These are phyloP conservation scores for Crithidia bombi DNA, from an alignment of 208 protist genomes.

Conservation along the genomic window DNA sequence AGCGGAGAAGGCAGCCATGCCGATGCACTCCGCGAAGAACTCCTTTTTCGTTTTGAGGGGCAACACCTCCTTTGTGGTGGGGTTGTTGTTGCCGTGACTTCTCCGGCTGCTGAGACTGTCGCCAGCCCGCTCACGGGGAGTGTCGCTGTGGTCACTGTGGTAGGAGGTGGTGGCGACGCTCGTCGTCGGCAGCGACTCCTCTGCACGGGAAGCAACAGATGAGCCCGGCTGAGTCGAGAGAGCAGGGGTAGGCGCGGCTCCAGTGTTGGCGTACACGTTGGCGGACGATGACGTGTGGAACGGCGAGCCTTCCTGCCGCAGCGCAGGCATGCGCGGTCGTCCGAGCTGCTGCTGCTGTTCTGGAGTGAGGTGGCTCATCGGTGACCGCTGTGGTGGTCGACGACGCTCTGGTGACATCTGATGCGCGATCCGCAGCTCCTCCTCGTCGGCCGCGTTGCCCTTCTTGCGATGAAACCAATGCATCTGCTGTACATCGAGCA, in stretches of 20 bases:
- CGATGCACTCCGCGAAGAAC: neutral
- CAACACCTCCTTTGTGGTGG: neutral
- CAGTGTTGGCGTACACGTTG: too few relatives aligned
- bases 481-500: slow-evolving; percentile 51
- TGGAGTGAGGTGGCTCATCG: slow-evolving; percentile 9
- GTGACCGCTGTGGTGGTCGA: neutral
- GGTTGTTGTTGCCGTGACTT: neutral
- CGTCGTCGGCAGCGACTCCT: neutral
- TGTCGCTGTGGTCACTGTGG: neutral
- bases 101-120: neutral
- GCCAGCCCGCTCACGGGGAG: neutral
- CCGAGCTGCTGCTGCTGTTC: slow-evolving; percentile 26
- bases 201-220: too few relatives aligned
- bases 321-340: neutral
- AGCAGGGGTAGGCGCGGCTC: too few relatives aligned
- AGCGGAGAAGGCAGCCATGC: neutral
- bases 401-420: neutral
- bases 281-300: neutral
- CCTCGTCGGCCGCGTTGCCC: neutral
- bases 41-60: neutral
- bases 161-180: neutral
- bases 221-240: too few relatives aligned
- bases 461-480: slow-evolving; percentile 42
- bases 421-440: slow-evolving; percentile 1
- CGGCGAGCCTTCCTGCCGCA: neutral